These are phyloP conservation scores for Biscogniauxia marginata DNA, from an alignment of 2,329 filamentous ascomycete species.

Conservation along the genomic window DNA sequence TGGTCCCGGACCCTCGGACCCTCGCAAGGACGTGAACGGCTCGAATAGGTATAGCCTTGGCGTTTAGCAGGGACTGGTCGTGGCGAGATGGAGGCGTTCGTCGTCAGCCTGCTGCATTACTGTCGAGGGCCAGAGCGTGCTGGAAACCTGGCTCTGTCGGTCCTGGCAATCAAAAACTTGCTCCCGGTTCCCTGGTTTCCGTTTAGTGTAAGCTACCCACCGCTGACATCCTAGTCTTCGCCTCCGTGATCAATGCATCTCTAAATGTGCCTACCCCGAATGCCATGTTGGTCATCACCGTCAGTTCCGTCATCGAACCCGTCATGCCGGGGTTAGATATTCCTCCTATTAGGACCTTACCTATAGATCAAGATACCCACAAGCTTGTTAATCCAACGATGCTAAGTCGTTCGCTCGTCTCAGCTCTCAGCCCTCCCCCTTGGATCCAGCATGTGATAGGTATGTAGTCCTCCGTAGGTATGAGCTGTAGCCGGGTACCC, in stretches of 20 bases:
- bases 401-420: not conserved
- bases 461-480: not conserved
- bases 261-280: not conserved
- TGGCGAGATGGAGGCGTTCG: slow-evolving; percentile 1
- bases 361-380: not conserved
- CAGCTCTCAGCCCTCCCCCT: not conserved
- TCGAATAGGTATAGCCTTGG: not conserved
- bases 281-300: not conserved
- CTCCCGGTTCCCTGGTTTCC: slow-evolving; percentile 12
- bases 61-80: slow-evolving; percentile 9
- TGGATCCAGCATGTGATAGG: not conserved
- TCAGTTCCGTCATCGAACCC: not conserved
- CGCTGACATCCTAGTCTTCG: not conserved
- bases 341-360: slow-evolving; percentile 13
- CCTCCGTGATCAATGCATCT: slow-evolving; percentile 3
- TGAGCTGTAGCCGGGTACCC: not conserved
- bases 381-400: not conserved
- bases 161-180: slow-evolving; percentile 12
- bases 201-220: slow-evolving; percentile 5
- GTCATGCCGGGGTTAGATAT: slow-evolving; percentile 1
- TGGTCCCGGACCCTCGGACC: not conserved
- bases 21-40: not conserved
- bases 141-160: slow-evolving; percentile 2
- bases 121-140: slow-evolving; percentile 7
- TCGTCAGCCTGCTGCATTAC: slow-evolving; percentile 3